Evolutionary conservation across 441 rosid genomes (phyloP), one percentile per base, ranked within the genome.

Genomic region (Erodium texanum): DNA sequence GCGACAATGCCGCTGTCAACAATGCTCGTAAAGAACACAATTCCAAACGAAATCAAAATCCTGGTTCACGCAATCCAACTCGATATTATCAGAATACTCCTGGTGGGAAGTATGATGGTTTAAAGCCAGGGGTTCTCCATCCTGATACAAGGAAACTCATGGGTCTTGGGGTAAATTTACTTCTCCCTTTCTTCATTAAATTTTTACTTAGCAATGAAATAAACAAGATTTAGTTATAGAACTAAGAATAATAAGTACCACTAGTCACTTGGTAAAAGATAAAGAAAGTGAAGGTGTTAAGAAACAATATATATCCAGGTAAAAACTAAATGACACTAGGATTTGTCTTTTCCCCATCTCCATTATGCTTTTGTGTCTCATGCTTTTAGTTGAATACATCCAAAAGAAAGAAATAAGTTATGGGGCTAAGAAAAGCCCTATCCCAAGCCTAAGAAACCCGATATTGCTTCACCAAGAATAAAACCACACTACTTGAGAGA

Each of bases 81-180:
- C 86, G 97, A 29, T 95, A 95, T 79, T 92, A 92, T 81, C 85
- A 86, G 81, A 82, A 66, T 66, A 75, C 86, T 68, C 78, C 83
- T 63, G 81, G 82, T 72, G 96, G 99, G 72, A 95, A 90, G 71
- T 95, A 85, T 71, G 95, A 86, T 66, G 97, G 90, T 34, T 79
- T 95, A 75, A 90, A 84, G 83, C 98, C 99, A 10, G 99, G 98
- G 72, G 75, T 78, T 77, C 92, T 95, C 73, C 86, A 75, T 77
- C 71, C 89, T 64, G 97, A 90, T 78, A 92, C 99, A 64, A 83
- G 89, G 61, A 73, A 78, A 75, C 82, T 87, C 73, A 85, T 95
- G 74, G 93, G 93, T 78, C 83, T 90, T 68, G 87, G 89, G 95
- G 99, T 95, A 89, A 61, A 36, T 29, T 24, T 22, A 52, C 14